phyloP scores from a whole-genome alignment of 1,284 basidiomycete species.

The Heliocybe sulcata region DNA sequence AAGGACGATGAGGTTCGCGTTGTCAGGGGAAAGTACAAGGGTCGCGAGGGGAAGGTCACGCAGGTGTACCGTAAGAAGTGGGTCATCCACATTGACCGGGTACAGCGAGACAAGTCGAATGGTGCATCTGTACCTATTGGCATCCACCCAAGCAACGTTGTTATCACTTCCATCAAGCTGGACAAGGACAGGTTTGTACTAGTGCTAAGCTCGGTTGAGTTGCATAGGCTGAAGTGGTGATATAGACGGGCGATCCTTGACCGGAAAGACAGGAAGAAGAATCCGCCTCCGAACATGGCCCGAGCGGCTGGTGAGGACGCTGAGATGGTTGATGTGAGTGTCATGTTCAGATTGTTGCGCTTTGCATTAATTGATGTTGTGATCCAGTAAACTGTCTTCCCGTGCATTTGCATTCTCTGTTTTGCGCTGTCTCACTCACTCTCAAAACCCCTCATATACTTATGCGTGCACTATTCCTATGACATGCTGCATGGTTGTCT shows the following conservation, averaged over 20 bases:
- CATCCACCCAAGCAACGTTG: constrained; percentile 96
- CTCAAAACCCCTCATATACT: constrained; percentile 47
- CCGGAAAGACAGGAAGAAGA: constrained; percentile 72
- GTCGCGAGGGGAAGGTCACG: constrained; percentile 95
- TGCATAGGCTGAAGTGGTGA: background rate
- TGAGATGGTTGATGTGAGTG: constrained; percentile 72
- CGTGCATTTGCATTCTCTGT: constrained; percentile 15
- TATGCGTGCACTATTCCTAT: constrained; percentile 34
- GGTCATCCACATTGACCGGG: constrained; percentile 98
- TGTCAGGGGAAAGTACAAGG: constrained; percentile 95
- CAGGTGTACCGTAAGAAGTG: constrained; percentile 99
- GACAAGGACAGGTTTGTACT: constrained; percentile 73
- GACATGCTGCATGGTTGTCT: constrained; percentile 40
- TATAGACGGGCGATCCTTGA: constrained; percentile 73
- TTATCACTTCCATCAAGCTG: constrained; percentile 88
- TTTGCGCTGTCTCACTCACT: constrained; percentile 19
- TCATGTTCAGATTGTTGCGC: constrained; percentile 4
- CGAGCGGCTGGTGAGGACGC: constrained; percentile 43
- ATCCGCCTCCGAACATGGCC: constrained; percentile 17
- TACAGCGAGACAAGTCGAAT: constrained; percentile 97
- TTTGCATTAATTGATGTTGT: constrained; percentile 4
- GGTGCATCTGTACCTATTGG: constrained; percentile 92
- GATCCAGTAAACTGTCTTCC: constrained; percentile 24
- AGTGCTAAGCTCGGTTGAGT: background rate
- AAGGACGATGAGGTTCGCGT: constrained; percentile 99